A percentile compares a stretch with the other conserved stretches of the same genome.
Conservation (phyloP, 1,139 yeast genomes). For the Protomyces inundatus region DNA sequence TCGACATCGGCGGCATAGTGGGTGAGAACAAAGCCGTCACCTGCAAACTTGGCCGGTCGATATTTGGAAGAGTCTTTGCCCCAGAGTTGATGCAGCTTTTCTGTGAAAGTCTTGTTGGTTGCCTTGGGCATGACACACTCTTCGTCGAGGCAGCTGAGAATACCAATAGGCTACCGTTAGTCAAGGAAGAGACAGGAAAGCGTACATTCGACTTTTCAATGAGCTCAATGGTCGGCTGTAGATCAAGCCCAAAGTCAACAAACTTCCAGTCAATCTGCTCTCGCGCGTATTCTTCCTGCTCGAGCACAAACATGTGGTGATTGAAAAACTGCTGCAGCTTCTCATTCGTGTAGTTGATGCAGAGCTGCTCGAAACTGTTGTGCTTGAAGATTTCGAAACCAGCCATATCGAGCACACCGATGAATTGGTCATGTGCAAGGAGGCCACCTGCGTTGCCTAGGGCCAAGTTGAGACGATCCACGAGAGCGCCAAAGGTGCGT, state of each 20-base stretch:
- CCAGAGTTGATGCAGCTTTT: slow-evolving; percentile 66
- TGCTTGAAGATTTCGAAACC: slow-evolving; percentile 92
- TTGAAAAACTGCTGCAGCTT: slow-evolving; percentile 94
- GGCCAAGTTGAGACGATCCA: slow-evolving; percentile 68
- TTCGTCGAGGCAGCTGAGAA: slow-evolving; percentile 85
- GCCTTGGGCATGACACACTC: slow-evolving; percentile 94
- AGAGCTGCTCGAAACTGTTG: slow-evolving; percentile 91
- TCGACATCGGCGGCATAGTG: slow-evolving; percentile 97
- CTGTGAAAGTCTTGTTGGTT: slow-evolving; percentile 74
- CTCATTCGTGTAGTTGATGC: slow-evolving; percentile 95
- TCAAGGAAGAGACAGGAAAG: background rate
- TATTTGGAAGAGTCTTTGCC: slow-evolving; percentile 56
- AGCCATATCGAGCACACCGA: slow-evolving; percentile 94
- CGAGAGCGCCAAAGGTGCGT: slow-evolving; percentile 70
- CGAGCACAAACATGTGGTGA: slow-evolving; percentile 94
- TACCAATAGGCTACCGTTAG: slow-evolving; percentile 58
- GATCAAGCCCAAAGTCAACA: slow-evolving; percentile 92
- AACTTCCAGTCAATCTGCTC: slow-evolving; percentile 96
- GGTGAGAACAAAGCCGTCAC: slow-evolving; percentile 60
- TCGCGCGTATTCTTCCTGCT: slow-evolving; percentile 88
- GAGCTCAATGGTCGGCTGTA: slow-evolving; percentile 89
- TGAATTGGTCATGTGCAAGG: slow-evolving; percentile 47
- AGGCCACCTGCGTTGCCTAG: background rate
- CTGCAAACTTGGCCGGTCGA: slow-evolving; percentile 55
- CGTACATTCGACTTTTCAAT: slow-evolving; percentile 56